Evolutionary conservation across 1,139 yeast genomes (phyloP).

Genomic region (Nakaseomyces sp.): DNA sequence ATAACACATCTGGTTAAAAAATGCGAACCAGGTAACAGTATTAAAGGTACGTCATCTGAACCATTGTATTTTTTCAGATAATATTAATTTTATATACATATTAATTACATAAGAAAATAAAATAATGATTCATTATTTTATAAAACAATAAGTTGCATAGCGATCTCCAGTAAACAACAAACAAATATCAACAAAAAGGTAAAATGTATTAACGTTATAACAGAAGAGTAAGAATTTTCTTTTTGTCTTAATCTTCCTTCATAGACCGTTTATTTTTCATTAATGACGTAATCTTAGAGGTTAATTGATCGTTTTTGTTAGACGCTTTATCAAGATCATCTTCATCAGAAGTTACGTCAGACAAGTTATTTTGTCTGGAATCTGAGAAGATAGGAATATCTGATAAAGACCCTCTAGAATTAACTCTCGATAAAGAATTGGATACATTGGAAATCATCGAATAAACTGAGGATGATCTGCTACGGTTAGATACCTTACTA

Average conservation of each 20-base stretch:
- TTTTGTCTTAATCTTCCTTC: constrained; percentile 14
- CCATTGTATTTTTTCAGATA: too few relatives aligned
- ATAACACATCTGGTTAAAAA: too few relatives aligned
- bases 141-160: background rate
- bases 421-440: constrained; percentile 33
- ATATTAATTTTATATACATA: too few relatives aligned
- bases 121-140: background rate
- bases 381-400: constrained; percentile 34
- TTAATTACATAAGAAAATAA: background rate
- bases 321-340: constrained; percentile 9
- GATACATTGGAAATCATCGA: constrained; percentile 27
- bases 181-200: background rate
- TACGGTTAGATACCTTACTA: constrained; percentile 10
- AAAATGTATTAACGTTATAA: background rate
- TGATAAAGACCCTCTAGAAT: constrained; percentile 33
- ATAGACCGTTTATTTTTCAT: constrained; percentile 21
- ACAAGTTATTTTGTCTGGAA: constrained; percentile 15
- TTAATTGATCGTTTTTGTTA: constrained; percentile 2
- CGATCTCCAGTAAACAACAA: too few relatives aligned
- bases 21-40: too few relatives aligned
- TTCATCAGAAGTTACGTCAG: constrained; percentile 5
- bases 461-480: constrained; percentile 27
- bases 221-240: too few relatives aligned
- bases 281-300: constrained; percentile 18
- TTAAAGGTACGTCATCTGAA: too few relatives aligned